Conservation (phyloP, 1,139 yeast species). For the Candida labiduridarum region DNA sequence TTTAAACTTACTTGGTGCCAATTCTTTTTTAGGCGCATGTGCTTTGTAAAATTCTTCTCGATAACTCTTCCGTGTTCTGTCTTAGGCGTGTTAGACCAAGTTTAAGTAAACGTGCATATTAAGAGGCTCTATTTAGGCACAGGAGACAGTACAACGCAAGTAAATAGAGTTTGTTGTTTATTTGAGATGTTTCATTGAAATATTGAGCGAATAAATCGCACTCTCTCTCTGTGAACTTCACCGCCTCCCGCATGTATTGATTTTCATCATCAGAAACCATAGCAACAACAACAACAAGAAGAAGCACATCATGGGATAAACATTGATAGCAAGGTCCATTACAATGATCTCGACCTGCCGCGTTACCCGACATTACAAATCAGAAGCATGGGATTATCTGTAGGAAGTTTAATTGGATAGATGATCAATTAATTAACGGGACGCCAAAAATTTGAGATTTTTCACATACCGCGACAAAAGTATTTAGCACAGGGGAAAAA, state of each 20-base stretch:
- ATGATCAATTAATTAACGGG: no score
- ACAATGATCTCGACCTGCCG: background rate
- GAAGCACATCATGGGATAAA: no score
- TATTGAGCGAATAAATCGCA: background rate
- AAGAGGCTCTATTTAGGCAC: background rate
- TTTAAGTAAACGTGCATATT: background rate
- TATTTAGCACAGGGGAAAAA: background rate
- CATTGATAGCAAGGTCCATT: no score
- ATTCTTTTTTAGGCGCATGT: background rate
- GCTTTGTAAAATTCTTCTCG: constrained; percentile 1
- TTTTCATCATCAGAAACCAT: no score
- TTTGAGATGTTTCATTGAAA: background rate
- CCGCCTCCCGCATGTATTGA: background rate
- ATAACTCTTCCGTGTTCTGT: background rate
- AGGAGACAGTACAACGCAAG: background rate
- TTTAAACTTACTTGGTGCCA: background rate
- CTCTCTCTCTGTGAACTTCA: background rate
- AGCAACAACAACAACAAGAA: no score
- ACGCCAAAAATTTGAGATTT: background rate
- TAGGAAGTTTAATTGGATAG: background rate
- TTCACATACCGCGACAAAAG: background rate
- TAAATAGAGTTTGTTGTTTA: no score
- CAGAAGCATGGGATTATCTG: background rate
- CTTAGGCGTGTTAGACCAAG: no score
- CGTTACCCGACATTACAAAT: background rate